Percentiles rank a stretch among this genome's conserved stretches.
These are phyloP conservation scores for Elsinoe australis DNA, from an alignment of 2,329 filamentous ascomycete species.

Conservation along the genomic window DNA sequence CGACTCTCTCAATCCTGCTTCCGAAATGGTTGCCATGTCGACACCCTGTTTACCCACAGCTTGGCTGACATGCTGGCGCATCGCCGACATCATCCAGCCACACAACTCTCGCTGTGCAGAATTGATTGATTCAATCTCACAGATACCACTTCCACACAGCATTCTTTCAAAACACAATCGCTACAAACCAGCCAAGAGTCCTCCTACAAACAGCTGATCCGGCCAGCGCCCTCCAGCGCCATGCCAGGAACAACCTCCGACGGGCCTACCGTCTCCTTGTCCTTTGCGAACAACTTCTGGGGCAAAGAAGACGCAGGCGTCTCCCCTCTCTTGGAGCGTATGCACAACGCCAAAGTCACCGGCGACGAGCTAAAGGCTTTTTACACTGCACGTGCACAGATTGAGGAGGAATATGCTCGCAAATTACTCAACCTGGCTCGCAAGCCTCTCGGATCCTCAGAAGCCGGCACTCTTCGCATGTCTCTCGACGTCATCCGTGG, in stretches of 20 bases:
- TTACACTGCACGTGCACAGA: slow-evolving; percentile 80
- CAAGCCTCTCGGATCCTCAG: slow-evolving; percentile 81
- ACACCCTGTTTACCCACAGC: no score
- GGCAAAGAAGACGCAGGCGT: slow-evolving; percentile 98
- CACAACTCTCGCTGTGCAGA: no score
- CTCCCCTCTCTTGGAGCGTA: slow-evolving; percentile 80
- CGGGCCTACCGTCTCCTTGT: slow-evolving; percentile 32
- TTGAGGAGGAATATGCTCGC: slow-evolving; percentile 93
- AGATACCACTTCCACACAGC: no score
- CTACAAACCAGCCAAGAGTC: background rate
- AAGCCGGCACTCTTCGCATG: slow-evolving; percentile 71
- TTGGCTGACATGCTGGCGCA: no score
- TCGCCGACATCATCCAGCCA: no score
- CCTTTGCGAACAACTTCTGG: slow-evolving; percentile 97
- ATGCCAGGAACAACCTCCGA: slow-evolving; percentile 30
- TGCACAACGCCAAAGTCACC: slow-evolving; percentile 89
- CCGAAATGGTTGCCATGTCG: no score
- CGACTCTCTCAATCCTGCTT: no score
- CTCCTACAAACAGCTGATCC: background rate
- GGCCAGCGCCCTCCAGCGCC: slow-evolving; percentile 21
- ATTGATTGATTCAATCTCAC: no score
- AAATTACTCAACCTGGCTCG: slow-evolving; percentile 79
- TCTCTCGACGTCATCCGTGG: slow-evolving; percentile 82
- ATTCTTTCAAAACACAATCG: background rate
- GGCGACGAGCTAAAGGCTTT: slow-evolving; percentile 90